phyloP scores from a whole-genome alignment of 2,329 filamentous ascomycete genomes.

The Xylaria sp. region DNA sequence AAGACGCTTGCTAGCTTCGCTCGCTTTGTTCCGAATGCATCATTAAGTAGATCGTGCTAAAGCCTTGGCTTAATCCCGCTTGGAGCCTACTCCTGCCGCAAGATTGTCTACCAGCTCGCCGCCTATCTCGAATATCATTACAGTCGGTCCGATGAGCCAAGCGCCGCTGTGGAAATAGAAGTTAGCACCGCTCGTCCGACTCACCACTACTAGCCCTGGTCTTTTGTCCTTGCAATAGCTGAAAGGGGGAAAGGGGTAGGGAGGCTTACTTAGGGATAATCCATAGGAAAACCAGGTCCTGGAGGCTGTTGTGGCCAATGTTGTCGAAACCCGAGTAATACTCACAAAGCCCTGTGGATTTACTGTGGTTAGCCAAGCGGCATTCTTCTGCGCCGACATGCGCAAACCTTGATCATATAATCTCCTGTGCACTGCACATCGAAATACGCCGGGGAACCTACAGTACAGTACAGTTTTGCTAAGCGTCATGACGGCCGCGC shows the following conservation, averaged over 20 bases:
- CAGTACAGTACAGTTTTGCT: constrained; percentile 68
- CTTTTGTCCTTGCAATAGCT: not conserved
- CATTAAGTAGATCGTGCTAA: not conserved
- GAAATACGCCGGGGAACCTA: constrained; percentile 43
- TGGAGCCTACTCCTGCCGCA: constrained; percentile 42
- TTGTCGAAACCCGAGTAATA: constrained; percentile 61
- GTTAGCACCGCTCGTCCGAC: not conserved
- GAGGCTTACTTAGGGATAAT: constrained; percentile 49
- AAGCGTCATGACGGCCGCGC: constrained; percentile 63
- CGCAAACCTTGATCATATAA: not conserved
- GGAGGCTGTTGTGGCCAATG: constrained; percentile 59
- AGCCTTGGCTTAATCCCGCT: constrained; percentile 46
- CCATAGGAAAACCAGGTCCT: constrained; percentile 58
- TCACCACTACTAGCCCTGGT: not conserved
- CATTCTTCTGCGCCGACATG: not conserved
- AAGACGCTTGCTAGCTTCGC: not conserved
- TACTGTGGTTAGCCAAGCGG: not conserved
- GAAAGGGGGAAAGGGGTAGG: too few relatives aligned
- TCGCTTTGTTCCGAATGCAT: not conserved
- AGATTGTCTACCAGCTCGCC: constrained; percentile 56
- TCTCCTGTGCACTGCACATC: not conserved
- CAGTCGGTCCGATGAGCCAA: constrained; percentile 60
- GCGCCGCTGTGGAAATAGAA: constrained; percentile 50
- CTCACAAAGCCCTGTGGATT: constrained; percentile 57
- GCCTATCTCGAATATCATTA: constrained; percentile 58